A percentile compares a stretch with the other conserved stretches of the same genome.
phyloP scores from a whole-genome alignment of 2,329 filamentous ascomycete species.

The Cercospora beticola region DNA sequence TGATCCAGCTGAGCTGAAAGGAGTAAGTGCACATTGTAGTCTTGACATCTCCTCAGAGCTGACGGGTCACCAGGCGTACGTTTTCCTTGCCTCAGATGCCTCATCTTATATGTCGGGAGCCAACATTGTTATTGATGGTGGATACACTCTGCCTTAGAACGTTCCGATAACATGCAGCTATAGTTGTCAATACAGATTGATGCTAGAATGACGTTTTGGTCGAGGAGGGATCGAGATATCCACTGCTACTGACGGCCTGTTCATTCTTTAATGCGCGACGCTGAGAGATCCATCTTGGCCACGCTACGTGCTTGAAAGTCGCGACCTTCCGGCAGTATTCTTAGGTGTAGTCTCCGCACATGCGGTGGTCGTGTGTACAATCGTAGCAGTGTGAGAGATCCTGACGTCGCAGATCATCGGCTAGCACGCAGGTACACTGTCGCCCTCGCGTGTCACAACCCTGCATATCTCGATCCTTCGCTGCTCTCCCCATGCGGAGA shows the following conservation, averaged over 20 bases:
- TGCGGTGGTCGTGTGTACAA: no score
- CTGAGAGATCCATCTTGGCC: neutral
- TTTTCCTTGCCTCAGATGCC: conserved; percentile 51
- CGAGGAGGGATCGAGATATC: no score
- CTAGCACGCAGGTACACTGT: conserved; percentile 6
- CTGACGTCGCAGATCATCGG: neutral
- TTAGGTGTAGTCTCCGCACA: neutral
- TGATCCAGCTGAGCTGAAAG: conserved; percentile 42
- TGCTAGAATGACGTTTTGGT: neutral
- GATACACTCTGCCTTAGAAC: conserved; percentile 43
- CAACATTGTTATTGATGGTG: conserved; percentile 52
- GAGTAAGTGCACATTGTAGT: conserved; percentile 12
- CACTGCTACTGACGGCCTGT: neutral
- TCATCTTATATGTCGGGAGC: conserved; percentile 52
- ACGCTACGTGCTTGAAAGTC: neutral
- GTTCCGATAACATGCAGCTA: neutral
- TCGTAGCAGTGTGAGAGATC: neutral
- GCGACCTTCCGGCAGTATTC: neutral
- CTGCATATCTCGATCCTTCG: neutral
- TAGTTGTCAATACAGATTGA: neutral
- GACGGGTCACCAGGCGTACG: conserved; percentile 41
- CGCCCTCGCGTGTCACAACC: neutral
- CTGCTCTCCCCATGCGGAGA: neutral
- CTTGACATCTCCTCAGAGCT: neutral
- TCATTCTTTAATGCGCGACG: neutral